Conservation (phyloP, 371 early-diverging fungal species). For the Modicella reniformis region DNA sequence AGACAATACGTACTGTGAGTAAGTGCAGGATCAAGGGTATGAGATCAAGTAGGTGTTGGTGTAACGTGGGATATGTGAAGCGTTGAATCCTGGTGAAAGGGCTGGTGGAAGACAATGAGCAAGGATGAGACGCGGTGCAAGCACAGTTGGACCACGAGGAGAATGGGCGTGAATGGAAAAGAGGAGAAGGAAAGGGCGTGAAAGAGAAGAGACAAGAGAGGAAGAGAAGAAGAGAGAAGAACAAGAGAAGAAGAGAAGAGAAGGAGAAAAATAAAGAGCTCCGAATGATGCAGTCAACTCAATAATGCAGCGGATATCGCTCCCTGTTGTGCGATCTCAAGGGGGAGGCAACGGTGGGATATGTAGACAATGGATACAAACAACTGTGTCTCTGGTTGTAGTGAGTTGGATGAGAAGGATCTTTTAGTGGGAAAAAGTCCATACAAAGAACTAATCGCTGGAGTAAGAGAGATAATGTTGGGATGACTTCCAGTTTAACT, state of each 20-base stretch:
- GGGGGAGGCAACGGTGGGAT: background rate
- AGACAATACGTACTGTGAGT: background rate
- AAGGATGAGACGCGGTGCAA: background rate
- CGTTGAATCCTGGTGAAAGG: background rate
- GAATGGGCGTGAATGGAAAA: background rate
- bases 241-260: conserved; percentile 4
- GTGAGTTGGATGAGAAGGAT: background rate
- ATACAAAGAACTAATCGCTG: too few relatives aligned
- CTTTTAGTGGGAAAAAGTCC: background rate
- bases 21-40: background rate
- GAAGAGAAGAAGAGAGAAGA: background rate
- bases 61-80: background rate
- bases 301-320: background rate
- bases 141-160: too few relatives aligned
- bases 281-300: background rate
- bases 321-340: background rate
- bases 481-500: conserved; percentile 4
- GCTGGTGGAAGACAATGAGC: background rate
- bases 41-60: background rate
- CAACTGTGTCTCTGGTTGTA: background rate
- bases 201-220: background rate
- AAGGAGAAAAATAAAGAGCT: background rate
- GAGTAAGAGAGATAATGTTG: too few relatives aligned
- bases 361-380: background rate
- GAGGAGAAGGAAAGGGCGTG: background rate